Evolutionary conservation across 1,284 basidiomycete species (phyloP).

Genomic region (Tremellales sp.): DNA sequence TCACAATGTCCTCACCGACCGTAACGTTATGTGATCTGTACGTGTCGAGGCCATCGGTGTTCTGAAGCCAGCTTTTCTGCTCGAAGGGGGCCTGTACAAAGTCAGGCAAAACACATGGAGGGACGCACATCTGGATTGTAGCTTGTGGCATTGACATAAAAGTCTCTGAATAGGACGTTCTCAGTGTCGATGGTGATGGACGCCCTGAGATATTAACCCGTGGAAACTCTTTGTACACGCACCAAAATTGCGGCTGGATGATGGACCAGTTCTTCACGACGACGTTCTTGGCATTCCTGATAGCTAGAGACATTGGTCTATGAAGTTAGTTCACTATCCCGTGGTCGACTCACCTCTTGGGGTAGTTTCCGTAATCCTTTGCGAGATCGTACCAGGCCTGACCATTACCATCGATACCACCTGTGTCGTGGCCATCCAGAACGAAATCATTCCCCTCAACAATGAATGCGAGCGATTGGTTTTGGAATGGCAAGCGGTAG

Average conservation of each 20-base stretch:
- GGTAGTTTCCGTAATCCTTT: slow-evolving; percentile 49
- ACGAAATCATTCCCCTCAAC: slow-evolving; percentile 59
- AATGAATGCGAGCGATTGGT: slow-evolving; percentile 64
- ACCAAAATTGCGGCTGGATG: slow-evolving; percentile 61
- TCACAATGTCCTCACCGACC: slow-evolving; percentile 50
- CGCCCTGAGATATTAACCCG: slow-evolving; percentile 35
- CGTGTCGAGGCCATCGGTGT: slow-evolving; percentile 61
- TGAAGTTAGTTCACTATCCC: background rate
- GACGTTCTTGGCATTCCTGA: slow-evolving; percentile 55
- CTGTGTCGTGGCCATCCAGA: slow-evolving; percentile 58
- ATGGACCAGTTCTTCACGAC: slow-evolving; percentile 57
- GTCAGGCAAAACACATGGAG: slow-evolving; percentile 50
- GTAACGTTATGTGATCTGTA: slow-evolving; percentile 57
- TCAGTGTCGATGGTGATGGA: slow-evolving; percentile 58
- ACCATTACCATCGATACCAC: slow-evolving; percentile 64
- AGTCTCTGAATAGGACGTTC: slow-evolving; percentile 47
- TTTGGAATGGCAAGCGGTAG: slow-evolving; percentile 56
- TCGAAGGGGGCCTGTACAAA: slow-evolving; percentile 10
- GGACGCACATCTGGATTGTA: slow-evolving; percentile 51
- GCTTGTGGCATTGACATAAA: slow-evolving; percentile 63
- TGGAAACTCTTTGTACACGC: background rate
- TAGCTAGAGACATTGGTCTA: slow-evolving; percentile 60
- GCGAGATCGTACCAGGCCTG: slow-evolving; percentile 56
- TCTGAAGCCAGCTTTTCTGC: slow-evolving; percentile 54
- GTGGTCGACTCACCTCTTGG: slow-evolving; percentile 53